Evolutionary conservation across 1,284 basidiomycete genomes (phyloP).

Genomic region (Porodaedalea pini): DNA sequence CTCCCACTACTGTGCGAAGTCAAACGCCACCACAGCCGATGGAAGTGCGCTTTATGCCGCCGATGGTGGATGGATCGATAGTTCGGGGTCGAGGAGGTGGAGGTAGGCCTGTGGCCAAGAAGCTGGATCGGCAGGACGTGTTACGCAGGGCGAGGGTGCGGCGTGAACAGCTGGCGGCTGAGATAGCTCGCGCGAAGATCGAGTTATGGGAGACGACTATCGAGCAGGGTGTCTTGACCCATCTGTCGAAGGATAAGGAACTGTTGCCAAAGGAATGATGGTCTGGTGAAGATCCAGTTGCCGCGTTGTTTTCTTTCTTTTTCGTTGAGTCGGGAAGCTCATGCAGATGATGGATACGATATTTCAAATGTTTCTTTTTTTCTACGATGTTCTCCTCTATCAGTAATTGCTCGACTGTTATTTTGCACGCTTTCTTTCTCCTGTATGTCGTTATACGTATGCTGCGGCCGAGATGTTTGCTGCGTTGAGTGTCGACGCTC

Average conservation of each 20-base stretch:
- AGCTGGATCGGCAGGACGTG: slow-evolving; percentile 39
- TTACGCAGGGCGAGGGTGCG: slow-evolving; percentile 50
- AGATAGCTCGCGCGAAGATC: slow-evolving; percentile 56
- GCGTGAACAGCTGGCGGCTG: slow-evolving; percentile 47
- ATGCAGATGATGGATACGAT: too few species aligned
- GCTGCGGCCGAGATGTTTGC: too few species aligned
- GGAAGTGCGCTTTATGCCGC: neutral
- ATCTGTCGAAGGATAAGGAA: slow-evolving; percentile 41
- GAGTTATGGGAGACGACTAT: slow-evolving; percentile 72
- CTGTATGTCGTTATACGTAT: too few species aligned
- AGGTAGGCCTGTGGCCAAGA: slow-evolving; percentile 19
- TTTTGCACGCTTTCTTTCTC: too few species aligned
- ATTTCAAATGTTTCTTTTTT: too few species aligned
- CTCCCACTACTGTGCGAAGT: neutral
- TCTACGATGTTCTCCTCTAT: too few species aligned
- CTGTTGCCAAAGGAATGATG: neutral
- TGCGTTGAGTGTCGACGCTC: too few species aligned
- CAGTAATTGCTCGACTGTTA: too few species aligned
- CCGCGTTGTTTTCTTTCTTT: neutral
- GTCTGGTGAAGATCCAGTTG: too few species aligned
- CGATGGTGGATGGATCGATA: neutral
- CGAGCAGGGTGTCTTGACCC: slow-evolving; percentile 63
- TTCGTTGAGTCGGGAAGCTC: neutral
- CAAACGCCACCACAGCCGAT: slow-evolving; percentile 4
- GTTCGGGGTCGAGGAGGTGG: slow-evolving; percentile 1